A percentile compares a stretch with the other conserved stretches of the same genome.
Conservation (phyloP, 169 alveolate genomes). For the Eimeria zaria region DNA sequence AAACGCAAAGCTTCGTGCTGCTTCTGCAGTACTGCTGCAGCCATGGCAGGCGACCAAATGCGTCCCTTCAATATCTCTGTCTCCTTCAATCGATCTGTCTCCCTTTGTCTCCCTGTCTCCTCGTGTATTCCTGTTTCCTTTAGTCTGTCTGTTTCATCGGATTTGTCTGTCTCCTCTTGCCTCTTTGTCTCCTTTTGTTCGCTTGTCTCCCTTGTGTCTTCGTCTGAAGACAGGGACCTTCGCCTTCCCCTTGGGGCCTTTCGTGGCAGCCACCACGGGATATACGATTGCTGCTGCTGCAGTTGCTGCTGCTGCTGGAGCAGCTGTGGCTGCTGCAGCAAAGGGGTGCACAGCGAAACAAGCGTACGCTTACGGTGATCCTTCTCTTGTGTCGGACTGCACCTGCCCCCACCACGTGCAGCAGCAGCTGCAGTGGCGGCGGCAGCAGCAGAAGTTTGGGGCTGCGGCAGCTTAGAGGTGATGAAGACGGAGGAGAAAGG, state of each 20-base stretch:
- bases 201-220: background rate
- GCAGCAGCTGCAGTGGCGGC: slow-evolving; percentile 6
- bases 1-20: slow-evolving; percentile 33
- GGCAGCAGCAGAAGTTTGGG: background rate
- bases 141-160: background rate
- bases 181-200: background rate
- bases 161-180: background rate
- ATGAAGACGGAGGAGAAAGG: background rate
- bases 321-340: slow-evolving; percentile 17
- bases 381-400: background rate
- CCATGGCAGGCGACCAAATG: background rate
- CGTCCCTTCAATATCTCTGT: background rate
- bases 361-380: background rate
- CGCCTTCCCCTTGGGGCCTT: background rate
- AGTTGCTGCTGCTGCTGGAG: background rate
- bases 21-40: slow-evolving; percentile 15
- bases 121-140: too few relatives aligned
- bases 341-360: slow-evolving; percentile 6
- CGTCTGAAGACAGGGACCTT: background rate
- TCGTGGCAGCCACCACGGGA: slow-evolving; percentile 7
- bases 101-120: background rate
- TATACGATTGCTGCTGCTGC: slow-evolving; percentile 14
- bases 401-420: background rate
- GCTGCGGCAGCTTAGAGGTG: slow-evolving; percentile 26
- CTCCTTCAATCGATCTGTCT: too few relatives aligned